Base-by-base conservation (phyloP, 495 filamentous ascomycete species). In the Apodospora peruviana region DNA sequence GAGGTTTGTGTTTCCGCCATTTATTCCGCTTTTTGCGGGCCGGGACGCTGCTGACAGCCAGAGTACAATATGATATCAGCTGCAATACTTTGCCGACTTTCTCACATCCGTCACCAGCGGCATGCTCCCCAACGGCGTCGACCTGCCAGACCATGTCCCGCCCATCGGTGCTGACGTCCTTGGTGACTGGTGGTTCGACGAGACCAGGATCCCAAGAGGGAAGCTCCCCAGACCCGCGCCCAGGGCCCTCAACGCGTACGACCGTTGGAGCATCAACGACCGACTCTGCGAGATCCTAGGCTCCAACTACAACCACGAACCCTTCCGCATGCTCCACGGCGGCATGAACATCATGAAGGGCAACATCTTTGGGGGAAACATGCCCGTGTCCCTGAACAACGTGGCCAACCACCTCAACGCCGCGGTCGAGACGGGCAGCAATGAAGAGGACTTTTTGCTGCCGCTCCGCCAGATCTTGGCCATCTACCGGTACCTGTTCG, bases 401-500 rank as follows among this genome's bases (percentile, higher is more conserved):
- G 4, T 9, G 22, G 29, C 4, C 35, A 40, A 12, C 46, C 16
- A n/a, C 18, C 29, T 48, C 17, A 19, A 24, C 16, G 35, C 7
- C 18, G 35, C 46, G 8, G 38, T 41, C 16, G 24, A 16, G 11
- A 27, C 24, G 4, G 46, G 37, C 35, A 41, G 12, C 17, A 22
- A 41, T 22, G 46, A 48, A 36, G 46, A 48, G 16, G 35, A 48
- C 21, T 48, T 24, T 12, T 22, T 48, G 7, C 7, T 7, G 27
- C 27, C 27, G 7, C 27, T 32, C 27, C 27, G 27, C 27, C 7
- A 32, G 14, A 32, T 32, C 27, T 7, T 32, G 7, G 7, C 27
- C 27, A 32, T 32, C 27, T 32, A 14, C 7, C 27, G 27, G 7
- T 32, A 32, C 27, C 27, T 32, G 7, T 32, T 7, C 7, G 7